Conservation (phyloP, 192 early-diverging fungal genomes). For the Dissophora ornata region DNA sequence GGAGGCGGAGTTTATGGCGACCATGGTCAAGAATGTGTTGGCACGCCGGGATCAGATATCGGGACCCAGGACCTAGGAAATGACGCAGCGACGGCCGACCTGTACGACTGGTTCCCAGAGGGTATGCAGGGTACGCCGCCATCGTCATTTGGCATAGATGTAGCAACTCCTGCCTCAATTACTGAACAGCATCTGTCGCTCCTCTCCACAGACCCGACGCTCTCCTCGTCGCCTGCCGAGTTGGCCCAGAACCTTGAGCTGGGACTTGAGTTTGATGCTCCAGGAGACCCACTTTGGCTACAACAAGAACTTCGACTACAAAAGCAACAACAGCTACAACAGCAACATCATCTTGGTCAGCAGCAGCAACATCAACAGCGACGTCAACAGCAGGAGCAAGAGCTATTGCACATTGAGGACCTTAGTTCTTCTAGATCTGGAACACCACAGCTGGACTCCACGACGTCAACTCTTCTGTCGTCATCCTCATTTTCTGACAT, state of each 20-base stretch:
- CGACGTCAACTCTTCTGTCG: slow-evolving; percentile 7
- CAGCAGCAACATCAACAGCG: slow-evolving; percentile 3
- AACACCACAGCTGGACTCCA: slow-evolving; percentile 26
- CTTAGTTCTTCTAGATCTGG: slow-evolving; percentile 17
- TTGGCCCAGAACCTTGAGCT: slow-evolving; percentile 26
- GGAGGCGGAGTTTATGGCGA: slow-evolving; percentile 7
- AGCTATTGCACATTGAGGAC: background rate
- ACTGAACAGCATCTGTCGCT: slow-evolving; percentile 19
- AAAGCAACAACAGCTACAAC: background rate
- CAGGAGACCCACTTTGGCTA: slow-evolving; percentile 18
- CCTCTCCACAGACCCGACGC: slow-evolving; percentile 24
- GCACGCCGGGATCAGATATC: slow-evolving; percentile 27
- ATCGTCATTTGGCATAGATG: too few relatives aligned
- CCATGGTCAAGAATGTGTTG: background rate
- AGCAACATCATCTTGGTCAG: background rate
- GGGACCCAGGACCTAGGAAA: slow-evolving; percentile 10
- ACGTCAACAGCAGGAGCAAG: background rate
- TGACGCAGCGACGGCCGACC: slow-evolving; percentile 11
- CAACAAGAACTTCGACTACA: slow-evolving; percentile 29
- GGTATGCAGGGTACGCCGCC: too few relatives aligned
- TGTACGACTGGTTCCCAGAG: slow-evolving; percentile 50
- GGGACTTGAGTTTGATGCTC: slow-evolving; percentile 26
- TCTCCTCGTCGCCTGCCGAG: slow-evolving; percentile 35
- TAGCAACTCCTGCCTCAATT: too few relatives aligned
- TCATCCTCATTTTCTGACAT: slow-evolving; percentile 35